These are phyloP conservation scores for Aspergillus pseudoglaucus DNA, from an alignment of 2,329 filamentous ascomycete species.

Conservation along the genomic window DNA sequence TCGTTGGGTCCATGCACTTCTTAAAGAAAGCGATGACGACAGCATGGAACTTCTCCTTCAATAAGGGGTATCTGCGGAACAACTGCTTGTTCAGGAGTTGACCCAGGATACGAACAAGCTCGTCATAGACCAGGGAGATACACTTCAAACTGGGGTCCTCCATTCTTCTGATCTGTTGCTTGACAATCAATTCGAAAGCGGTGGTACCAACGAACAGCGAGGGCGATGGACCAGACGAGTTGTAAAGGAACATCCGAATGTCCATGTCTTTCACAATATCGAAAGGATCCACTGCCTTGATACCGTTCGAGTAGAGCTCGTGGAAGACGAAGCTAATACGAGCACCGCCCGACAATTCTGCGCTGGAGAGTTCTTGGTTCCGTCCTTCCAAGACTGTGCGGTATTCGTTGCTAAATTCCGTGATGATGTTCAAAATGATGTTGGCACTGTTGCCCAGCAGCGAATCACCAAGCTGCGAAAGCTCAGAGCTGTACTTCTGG, in stretches of 20 bases:
- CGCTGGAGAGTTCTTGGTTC: constrained; percentile 89
- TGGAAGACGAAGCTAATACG: constrained; percentile 99
- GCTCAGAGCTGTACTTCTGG: constrained; percentile 81
- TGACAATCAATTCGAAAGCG: constrained; percentile 97
- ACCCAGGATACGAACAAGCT: constrained; percentile 88
- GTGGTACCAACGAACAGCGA: constrained; percentile 95
- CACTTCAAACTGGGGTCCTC: constrained; percentile 97
- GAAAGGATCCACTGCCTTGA: constrained; percentile 97
- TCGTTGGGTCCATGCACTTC: constrained; percentile 95
- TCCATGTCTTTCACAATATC: constrained; percentile 96
- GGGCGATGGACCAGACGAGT: constrained; percentile 96
- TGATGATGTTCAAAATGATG: constrained; percentile 97
- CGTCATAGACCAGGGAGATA: constrained; percentile 93
- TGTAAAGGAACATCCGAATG: constrained; percentile 94
- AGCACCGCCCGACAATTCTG: constrained; percentile 90
- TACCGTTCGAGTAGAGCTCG: constrained; percentile 92
- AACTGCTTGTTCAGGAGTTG: constrained; percentile 83
- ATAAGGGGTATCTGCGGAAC: constrained; percentile 83
- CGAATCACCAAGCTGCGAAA: constrained; percentile 79
- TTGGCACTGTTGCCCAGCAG: constrained; percentile 95
- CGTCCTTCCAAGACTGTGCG: constrained; percentile 92
- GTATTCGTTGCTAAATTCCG: constrained; percentile 97
- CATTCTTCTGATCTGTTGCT: constrained; percentile 93
- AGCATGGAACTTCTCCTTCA: constrained; percentile 94
- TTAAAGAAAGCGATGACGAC: constrained; percentile 96